Percentiles rank a stretch among this genome's conserved stretches.
Evolutionary conservation across 2,329 filamentous ascomycete genomes (phyloP).

Genomic region (Fusarium papillatum): DNA sequence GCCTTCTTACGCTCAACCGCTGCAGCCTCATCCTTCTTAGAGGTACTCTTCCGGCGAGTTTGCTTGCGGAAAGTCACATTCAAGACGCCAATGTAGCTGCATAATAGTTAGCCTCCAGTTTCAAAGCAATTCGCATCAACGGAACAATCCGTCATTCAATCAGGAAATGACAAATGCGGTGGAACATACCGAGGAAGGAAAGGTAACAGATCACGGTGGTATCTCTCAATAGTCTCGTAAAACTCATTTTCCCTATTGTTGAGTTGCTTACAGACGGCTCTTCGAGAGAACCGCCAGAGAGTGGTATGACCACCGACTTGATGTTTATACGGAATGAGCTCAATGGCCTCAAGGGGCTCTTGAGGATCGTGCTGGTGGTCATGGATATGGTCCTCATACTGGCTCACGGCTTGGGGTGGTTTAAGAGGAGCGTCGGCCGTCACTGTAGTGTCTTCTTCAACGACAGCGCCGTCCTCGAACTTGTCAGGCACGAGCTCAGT

Average conservation of each 20-base stretch:
- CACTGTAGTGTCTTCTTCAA: slow-evolving; percentile 59
- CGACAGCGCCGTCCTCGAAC: slow-evolving; percentile 53
- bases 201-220: slow-evolving; percentile 89
- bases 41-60: slow-evolving; percentile 73
- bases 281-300: slow-evolving; percentile 93
- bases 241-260: slow-evolving; percentile 99
- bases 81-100: slow-evolving; percentile 94
- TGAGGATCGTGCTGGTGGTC: slow-evolving; percentile 65
- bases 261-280: slow-evolving; percentile 97
- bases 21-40: slow-evolving; percentile 62
- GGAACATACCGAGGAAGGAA: slow-evolving; percentile 85
- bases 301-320: slow-evolving; percentile 98
- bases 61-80: slow-evolving; percentile 96
- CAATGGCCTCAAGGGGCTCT: slow-evolving; percentile 87
- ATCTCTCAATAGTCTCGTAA: slow-evolving; percentile 94
- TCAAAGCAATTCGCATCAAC: slow-evolving; percentile 10
- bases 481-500: slow-evolving; percentile 50
- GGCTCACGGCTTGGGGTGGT: slow-evolving; percentile 54
- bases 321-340: slow-evolving; percentile 96
- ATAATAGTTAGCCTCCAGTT: slow-evolving; percentile 21
- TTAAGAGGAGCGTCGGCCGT: slow-evolving; percentile 46
- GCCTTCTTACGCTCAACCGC: slow-evolving; percentile 53
- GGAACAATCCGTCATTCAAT: slow-evolving; percentile 9
- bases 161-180: slow-evolving; percentile 9
- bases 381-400: slow-evolving; percentile 63